Evolutionary conservation across 768 basidiomycete species (phyloP).

Genomic region (Psilocybe azurescens): DNA sequence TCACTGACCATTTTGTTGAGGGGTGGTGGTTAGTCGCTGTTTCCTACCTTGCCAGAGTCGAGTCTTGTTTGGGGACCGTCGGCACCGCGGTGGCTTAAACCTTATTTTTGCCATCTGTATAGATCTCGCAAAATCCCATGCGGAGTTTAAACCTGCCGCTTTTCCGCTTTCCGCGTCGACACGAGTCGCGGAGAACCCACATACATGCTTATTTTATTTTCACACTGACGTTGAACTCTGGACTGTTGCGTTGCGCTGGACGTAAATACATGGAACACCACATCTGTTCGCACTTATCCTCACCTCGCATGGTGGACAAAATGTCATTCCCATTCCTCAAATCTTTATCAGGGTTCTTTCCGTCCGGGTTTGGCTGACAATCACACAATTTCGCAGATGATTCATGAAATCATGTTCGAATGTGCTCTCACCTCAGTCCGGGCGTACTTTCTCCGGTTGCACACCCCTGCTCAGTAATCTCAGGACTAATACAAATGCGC

Average conservation of each 20-base stretch:
- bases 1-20: slow-evolving; percentile 25
- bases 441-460: background rate
- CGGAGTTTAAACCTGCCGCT: slow-evolving; percentile 10
- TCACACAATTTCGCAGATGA: background rate
- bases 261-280: background rate
- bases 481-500: background rate
- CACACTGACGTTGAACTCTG: no score
- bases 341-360: background rate
- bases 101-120: slow-evolving; percentile 41
- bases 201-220: no score
- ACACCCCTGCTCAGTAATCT: background rate
- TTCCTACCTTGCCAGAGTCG: slow-evolving; percentile 36
- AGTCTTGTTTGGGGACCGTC: slow-evolving; percentile 31
- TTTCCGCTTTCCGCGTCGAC: background rate
- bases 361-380: background rate
- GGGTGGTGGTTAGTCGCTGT: slow-evolving; percentile 42
- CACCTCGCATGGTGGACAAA: background rate
- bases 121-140: slow-evolving; percentile 35
- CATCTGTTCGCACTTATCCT: background rate
- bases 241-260: background rate
- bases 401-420: background rate
- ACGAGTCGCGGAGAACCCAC: no score
- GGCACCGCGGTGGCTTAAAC: slow-evolving; percentile 45
- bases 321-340: background rate
- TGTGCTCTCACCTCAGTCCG: background rate